A percentile compares a stretch with the other conserved stretches of the same genome.
phyloP scores from a whole-genome alignment of 139 green algal species.

The Coccomyxa sp. region DNA sequence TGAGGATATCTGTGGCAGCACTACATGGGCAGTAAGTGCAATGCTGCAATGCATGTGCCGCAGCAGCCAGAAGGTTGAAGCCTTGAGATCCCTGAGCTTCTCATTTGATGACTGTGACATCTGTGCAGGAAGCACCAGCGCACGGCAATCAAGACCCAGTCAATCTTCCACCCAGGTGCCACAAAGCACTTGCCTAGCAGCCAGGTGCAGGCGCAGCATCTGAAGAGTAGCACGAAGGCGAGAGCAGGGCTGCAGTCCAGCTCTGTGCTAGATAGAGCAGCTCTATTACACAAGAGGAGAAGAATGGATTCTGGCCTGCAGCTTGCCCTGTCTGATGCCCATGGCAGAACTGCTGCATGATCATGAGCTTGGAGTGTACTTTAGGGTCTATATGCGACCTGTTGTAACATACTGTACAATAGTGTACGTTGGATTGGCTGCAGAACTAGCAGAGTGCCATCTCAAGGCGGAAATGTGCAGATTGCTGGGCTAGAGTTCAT shows the following conservation, averaged over 20 bases:
- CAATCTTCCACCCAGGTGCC: constrained; percentile 8
- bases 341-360: too few species aligned
- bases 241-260: background rate
- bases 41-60: background rate
- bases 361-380: too few species aligned
- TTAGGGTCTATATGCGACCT: too few species aligned
- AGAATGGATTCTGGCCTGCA: background rate
- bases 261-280: background rate
- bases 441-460: too few species aligned
- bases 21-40: background rate
- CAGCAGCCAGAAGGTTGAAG: background rate
- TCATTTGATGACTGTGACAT: background rate
- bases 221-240: background rate
- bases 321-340: background rate
- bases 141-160: background rate
- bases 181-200: background rate
- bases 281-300: background rate
- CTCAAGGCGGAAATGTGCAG: too few species aligned
- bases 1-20: background rate
- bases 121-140: constrained; percentile 9
- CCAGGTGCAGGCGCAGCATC: background rate
- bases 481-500: too few species aligned
- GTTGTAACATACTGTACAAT: too few species aligned
- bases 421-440: too few species aligned
- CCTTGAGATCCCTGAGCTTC: background rate